Evolutionary conservation across 371 early-diverging fungal genomes (phyloP).

Genomic region (Dichotomocladium elegans): DNA sequence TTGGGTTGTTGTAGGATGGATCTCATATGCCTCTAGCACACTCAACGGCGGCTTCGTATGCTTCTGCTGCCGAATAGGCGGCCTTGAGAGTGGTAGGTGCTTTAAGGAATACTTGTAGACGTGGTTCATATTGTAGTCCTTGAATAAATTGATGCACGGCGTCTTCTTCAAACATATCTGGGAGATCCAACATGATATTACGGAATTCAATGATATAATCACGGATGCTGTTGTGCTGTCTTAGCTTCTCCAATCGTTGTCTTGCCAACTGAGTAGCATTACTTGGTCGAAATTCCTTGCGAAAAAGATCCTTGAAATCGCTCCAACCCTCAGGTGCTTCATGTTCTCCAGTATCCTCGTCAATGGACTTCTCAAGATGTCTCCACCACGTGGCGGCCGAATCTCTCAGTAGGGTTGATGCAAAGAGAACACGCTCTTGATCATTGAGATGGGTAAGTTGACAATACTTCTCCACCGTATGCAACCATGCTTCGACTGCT

Average conservation of each 20-base stretch:
- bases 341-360: background rate
- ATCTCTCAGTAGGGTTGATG: background rate
- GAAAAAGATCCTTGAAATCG: background rate
- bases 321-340: background rate
- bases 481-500: conserved; percentile 5
- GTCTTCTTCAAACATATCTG: conserved; percentile 7
- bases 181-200: conserved; percentile 9
- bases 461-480: conserved; percentile 5
- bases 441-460: background rate
- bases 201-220: conserved; percentile 5
- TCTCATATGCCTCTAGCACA: background rate
- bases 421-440: background rate
- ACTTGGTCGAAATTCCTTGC: conserved; percentile 2
- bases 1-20: background rate
- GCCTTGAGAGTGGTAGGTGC: background rate
- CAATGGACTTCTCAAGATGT: background rate
- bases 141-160: conserved; percentile 3
- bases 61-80: background rate
- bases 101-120: conserved; percentile 5
- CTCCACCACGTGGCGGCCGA: conserved; percentile 5
- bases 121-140: conserved; percentile 8
- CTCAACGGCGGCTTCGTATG: background rate
- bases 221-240: background rate
- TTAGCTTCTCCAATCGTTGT: background rate
- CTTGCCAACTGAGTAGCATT: conserved; percentile 1